These are phyloP conservation scores for Kappamyces sp. DNA, from an alignment of 192 early-diverging fungal genomes.

Conservation along the genomic window DNA sequence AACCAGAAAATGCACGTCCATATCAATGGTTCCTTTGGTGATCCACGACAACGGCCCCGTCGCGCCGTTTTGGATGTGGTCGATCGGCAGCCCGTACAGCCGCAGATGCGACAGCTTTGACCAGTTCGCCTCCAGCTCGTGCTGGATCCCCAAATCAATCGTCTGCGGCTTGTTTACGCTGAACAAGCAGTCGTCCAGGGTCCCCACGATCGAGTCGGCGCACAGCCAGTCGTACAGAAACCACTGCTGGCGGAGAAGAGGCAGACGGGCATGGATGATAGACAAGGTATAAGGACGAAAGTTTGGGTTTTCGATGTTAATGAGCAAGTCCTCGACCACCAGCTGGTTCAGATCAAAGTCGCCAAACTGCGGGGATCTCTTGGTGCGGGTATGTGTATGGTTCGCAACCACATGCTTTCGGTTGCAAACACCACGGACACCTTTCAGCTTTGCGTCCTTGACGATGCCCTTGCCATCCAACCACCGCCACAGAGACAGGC, in stretches of 20 bases:
- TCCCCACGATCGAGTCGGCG: conserved; percentile 82
- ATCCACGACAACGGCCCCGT: conserved; percentile 92
- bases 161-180: conserved; percentile 83
- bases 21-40: conserved; percentile 78
- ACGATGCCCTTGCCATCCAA: conserved; percentile 73
- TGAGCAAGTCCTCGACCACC: conserved; percentile 76
- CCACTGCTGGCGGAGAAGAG: conserved; percentile 85
- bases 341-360: conserved; percentile 82
- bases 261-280: conserved; percentile 79
- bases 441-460: conserved; percentile 73
- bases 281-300: conserved; percentile 85
- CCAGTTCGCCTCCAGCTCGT: conserved; percentile 21
- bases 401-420: conserved; percentile 76
- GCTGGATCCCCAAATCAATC: conserved; percentile 30
- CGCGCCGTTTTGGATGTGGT: conserved; percentile 79
- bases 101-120: conserved; percentile 63
- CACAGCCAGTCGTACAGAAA: conserved; percentile 82
- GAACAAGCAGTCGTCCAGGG: conserved; percentile 92
- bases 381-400: conserved; percentile 53
- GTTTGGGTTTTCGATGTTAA: conserved; percentile 77
- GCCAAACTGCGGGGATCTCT: conserved; percentile 59
- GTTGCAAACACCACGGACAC: conserved; percentile 78
- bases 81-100: conserved; percentile 83
- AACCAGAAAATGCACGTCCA: conserved; percentile 54
- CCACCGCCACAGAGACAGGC: conserved; percentile 81